Evolutionary conservation across 2,329 filamentous ascomycete species (phyloP), one percentile per base, ranked within the genome.

Genomic region (Sarocladiaceae sp.): DNA sequence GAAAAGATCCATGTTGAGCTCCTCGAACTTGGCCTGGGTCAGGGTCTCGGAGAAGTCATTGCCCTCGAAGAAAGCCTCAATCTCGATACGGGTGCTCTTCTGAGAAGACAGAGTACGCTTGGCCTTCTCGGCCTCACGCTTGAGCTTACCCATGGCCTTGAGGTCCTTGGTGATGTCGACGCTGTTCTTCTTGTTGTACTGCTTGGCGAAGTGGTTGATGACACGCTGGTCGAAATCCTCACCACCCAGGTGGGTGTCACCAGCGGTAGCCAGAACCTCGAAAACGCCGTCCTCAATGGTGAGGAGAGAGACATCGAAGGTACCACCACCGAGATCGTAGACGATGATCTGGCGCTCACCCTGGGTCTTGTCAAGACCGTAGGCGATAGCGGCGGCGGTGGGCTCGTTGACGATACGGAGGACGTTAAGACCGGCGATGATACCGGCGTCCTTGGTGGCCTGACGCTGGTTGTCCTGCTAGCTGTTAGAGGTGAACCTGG

Each of bases 131-230:
- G 93, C 91, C 72, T 97, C 93, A 60, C 93, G 90, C 88, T 97
- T 97, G 58, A 98, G 82, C 77, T 97, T 98, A 74, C 90, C 88
- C 90, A 97, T 97, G 55, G 91, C 85, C 86, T 96, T 96, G 54
- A 84, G 73, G 64, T 97, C 89, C 78, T 94, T 94, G 72, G 83
- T 86, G 64, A 97, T 80, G 58, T 98, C 89, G 55, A 94, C 88
- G 58, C 70, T 73, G 77, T 96, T 80, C 80, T 96, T 93, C 85
- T 96, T 96, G 84, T 97, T 97, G 83, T 95, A 97, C 58, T 79
- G 76, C 85, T 97, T 96, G 76, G 85, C 83, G 65, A 97, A 88
- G 82, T 91, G 79, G 78, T 86, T 88, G 75, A 97, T 95, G 68
- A 97, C 79, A 65, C 91, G 85, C 80, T 97, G 89, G 69, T 97